Conservation (phyloP, 2,329 filamentous ascomycete species). For the Ceratocystis lukuohia region DNA sequence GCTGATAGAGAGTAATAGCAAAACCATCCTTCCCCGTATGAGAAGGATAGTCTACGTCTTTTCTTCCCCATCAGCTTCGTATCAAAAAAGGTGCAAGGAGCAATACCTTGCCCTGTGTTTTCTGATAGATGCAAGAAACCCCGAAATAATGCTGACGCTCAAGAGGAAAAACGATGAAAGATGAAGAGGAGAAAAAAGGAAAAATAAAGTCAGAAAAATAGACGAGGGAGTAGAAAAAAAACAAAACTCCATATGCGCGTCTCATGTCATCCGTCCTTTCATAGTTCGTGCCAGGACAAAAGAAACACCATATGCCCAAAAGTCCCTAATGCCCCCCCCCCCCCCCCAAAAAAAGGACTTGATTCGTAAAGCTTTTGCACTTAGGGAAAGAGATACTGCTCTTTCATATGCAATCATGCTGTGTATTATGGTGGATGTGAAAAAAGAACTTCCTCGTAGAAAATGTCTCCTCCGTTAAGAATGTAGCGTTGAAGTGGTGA, state of each 20-base stretch:
- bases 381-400: neutral
- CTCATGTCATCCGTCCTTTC: neutral
- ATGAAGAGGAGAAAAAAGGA: neutral
- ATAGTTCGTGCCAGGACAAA: neutral
- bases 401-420: neutral
- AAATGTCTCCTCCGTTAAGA: neutral
- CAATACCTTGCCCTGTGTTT: constrained; percentile 18
- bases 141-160: neutral
- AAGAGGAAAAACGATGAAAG: neutral
- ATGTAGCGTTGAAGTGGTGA: neutral
- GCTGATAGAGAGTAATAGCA: neutral
- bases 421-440: neutral
- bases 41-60: neutral
- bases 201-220: neutral
- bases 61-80: neutral
- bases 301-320: neutral
- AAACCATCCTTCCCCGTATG: neutral
- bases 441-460: neutral
- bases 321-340: neutral
- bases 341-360: neutral
- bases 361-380: neutral
- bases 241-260: neutral
- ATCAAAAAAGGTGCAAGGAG: constrained; percentile 16
- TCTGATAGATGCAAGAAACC: neutral
- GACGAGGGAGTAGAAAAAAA: neutral